Percentiles rank a stretch among this genome's conserved stretches.
Evolutionary conservation across 805 yeast species (phyloP).

Genomic region (Priceomyces haplophilus): DNA sequence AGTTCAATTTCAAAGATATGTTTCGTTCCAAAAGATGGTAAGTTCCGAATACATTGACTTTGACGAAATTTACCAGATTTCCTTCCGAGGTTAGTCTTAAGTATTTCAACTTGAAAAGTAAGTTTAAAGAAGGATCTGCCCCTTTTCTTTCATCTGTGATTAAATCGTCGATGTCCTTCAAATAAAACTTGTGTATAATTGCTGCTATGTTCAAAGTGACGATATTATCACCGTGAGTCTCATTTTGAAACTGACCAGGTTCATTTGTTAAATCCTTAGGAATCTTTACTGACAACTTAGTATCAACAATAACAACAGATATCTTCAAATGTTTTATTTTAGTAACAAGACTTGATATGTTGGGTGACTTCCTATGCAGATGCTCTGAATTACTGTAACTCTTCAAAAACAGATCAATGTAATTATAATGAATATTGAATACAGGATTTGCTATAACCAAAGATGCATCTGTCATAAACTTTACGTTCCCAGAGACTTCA

Average conservation of each 20-base stretch:
- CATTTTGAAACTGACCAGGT: not conserved
- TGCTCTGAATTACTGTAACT: not conserved
- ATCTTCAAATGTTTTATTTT: slow-evolving; percentile 18
- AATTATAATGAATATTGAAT: slow-evolving; percentile 38
- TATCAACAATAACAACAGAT: slow-evolving; percentile 30
- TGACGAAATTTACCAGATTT: slow-evolving; percentile 26
- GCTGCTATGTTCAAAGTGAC: slow-evolving; percentile 21
- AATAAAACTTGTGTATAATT: slow-evolving; percentile 25
- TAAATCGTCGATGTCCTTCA: slow-evolving; percentile 17
- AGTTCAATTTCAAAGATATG: slow-evolving; percentile 20
- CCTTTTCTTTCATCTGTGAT: slow-evolving; percentile 7
- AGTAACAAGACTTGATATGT: not conserved
- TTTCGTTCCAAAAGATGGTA: slow-evolving; percentile 23
- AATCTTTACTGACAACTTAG: slow-evolving; percentile 26
- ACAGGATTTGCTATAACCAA: slow-evolving; percentile 33
- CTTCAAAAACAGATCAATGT: slow-evolving; percentile 20
- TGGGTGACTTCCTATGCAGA: not conserved
- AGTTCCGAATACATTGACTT: slow-evolving; percentile 22
- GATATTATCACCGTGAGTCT: slow-evolving; percentile 18
- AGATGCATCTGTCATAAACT: slow-evolving; percentile 10
- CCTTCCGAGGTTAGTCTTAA: slow-evolving; percentile 30
- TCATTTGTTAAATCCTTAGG: slow-evolving; percentile 20
- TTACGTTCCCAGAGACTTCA: slow-evolving; percentile 5
- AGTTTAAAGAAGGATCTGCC: slow-evolving; percentile 14
- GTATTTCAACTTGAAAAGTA: slow-evolving; percentile 29